Evolutionary conservation across 495 filamentous ascomycete species (phyloP).

Genomic region (Podospora anserina): DNA sequence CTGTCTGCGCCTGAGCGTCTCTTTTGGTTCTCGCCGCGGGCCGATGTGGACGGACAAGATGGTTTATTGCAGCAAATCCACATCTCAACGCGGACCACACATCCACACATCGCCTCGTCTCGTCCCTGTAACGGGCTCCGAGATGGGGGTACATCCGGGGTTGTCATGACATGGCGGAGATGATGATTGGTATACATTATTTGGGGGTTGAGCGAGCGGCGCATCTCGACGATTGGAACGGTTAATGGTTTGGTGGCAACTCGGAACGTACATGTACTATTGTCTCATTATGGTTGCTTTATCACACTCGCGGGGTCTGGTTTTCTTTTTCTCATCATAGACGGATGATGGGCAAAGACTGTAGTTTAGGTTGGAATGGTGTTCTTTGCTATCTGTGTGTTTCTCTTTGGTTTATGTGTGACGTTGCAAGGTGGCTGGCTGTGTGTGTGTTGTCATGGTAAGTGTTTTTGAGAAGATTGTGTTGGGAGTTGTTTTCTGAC

Average conservation of each 20-base stretch:
- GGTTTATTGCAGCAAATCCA: conserved; percentile 20
- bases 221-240: conserved; percentile 30
- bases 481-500: neutral
- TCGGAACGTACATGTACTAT: conserved; percentile 41
- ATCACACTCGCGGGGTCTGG: conserved; percentile 35
- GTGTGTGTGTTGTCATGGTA: neutral
- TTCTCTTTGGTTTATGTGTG: neutral
- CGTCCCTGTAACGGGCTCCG: neutral
- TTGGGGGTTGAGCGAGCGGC: conserved; percentile 29
- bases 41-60: conserved; percentile 26
- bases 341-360: conserved; percentile 41
- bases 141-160: conserved; percentile 14
- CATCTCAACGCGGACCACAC: conserved; percentile 12
- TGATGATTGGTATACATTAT: conserved; percentile 15
- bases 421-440: neutral
- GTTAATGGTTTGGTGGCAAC: conserved; percentile 29
- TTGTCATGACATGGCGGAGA: conserved; percentile 15
- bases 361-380: conserved; percentile 44
- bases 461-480: neutral
- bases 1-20: conserved; percentile 36
- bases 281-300: conserved; percentile 46
- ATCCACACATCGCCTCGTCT: conserved; percentile 4
- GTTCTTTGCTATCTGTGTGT: conserved; percentile 11
- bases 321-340: conserved; percentile 39
- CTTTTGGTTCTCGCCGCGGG: conserved; percentile 6